Evolutionary conservation across 192 early-diverging fungal genomes (phyloP).

Genomic region (Rhizophagus clarus): DNA sequence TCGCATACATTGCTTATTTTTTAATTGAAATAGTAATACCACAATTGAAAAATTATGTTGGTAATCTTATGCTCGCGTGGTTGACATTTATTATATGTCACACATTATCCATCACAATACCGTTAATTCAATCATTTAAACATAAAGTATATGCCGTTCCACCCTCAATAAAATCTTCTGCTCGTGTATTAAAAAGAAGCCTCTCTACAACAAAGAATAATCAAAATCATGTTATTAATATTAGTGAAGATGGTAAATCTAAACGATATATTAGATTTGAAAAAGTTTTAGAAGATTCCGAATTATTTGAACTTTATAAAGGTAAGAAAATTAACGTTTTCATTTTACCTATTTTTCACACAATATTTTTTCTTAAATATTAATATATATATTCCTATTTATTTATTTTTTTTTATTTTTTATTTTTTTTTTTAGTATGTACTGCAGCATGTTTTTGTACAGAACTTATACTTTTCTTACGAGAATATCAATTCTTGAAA

Average conservation of each 20-base stretch:
- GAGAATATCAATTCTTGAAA: constrained; percentile 41
- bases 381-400: not conserved
- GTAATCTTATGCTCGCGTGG: constrained; percentile 19
- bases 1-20: not conserved
- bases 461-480: constrained; percentile 36
- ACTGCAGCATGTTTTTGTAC: constrained; percentile 38
- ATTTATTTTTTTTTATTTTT: too few relatives aligned
- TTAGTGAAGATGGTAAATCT: not conserved
- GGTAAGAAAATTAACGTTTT: not conserved
- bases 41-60: not conserved
- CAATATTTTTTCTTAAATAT: not conserved
- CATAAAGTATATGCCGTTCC: not conserved
- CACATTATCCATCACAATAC: constrained; percentile 23
- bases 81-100: constrained; percentile 8
- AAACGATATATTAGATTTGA: not conserved
- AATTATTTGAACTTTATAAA: constrained; percentile 26
- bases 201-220: too few relatives aligned
- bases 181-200: too few relatives aligned
- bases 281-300: constrained; percentile 13
- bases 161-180: not conserved
- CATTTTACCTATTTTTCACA: not conserved
- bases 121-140: constrained; percentile 12
- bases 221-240: not conserved
- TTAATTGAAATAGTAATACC: not conserved
- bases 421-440: constrained; percentile 19